A percentile compares a stretch with the other conserved stretches of the same genome.
Evolutionary conservation across 108 stramenopile genomes (phyloP).

Genomic region (Cylindrotheca fusiformis): DNA sequence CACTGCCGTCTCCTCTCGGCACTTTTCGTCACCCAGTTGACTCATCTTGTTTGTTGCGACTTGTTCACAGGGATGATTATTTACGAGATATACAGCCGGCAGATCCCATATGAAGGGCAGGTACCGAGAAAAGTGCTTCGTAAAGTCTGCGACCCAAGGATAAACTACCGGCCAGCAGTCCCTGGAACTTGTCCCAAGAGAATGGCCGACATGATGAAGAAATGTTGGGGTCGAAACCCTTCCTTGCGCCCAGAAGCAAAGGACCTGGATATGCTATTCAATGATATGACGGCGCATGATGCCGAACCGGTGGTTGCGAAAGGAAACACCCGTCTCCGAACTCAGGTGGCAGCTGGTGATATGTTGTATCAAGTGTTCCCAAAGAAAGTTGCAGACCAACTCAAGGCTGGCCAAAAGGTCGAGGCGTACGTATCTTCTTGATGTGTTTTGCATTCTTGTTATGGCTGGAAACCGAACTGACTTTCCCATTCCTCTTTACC

Average conservation of each 20-base stretch:
- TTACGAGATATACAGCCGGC: slow-evolving; percentile 49
- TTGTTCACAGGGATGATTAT: slow-evolving; percentile 37
- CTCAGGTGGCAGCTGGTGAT: background rate
- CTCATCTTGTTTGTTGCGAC: background rate
- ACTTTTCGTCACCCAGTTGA: slow-evolving; percentile 1
- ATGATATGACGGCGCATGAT: background rate
- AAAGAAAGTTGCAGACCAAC: slow-evolving; percentile 44
- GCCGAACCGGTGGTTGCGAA: slow-evolving; percentile 6
- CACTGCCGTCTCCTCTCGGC: slow-evolving; percentile 43
- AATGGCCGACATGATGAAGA: slow-evolving; percentile 19
- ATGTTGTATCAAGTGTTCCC: slow-evolving; percentile 40
- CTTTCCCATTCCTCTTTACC: background rate
- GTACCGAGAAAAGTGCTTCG: slow-evolving; percentile 21
- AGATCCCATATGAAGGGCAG: slow-evolving; percentile 50
- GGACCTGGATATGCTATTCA: slow-evolving; percentile 11
- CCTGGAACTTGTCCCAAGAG: slow-evolving; percentile 13
- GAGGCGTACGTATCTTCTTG: slow-evolving; percentile 24
- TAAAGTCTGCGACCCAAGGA: slow-evolving; percentile 15
- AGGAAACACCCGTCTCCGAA: background rate
- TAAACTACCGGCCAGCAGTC: slow-evolving; percentile 28
- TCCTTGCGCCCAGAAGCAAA: slow-evolving; percentile 15
- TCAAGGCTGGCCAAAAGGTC: slow-evolving; percentile 42
- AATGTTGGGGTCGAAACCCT: slow-evolving; percentile 21
- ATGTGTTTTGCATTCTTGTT: background rate
- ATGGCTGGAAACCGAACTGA: background rate